Base-by-base conservation (phyloP, 2,329 filamentous ascomycete species). In the Alternaria burnsii region DNA sequence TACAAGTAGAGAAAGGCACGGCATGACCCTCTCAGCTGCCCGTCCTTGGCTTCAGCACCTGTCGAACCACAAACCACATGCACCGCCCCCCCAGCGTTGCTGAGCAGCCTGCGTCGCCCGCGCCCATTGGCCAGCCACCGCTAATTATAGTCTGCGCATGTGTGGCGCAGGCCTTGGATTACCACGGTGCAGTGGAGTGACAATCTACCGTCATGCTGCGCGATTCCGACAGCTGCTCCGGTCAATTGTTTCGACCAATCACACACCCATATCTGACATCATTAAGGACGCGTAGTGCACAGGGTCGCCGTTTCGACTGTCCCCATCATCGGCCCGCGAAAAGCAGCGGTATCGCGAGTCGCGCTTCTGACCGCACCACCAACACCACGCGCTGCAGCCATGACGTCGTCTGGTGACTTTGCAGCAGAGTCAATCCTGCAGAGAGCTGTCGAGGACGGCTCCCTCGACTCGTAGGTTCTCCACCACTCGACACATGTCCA, bases 391-490 rank as follows among this genome's bases (percentile, higher is more conserved):
- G 46, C 54, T 11, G 22, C 58, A 65, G 62, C 38, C 62, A 71
- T 71, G 69, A 59, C 66, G 62, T 67, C 66, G 62, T 67, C 67
- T 54, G 63, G 67, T 67, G 55, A 57, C 57, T 59, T 26, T 34
- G 24, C 61, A 77, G 75, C 70, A 70, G 85, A 88, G 69, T 80
- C 82, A 65, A 77, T 86, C 52, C 81, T 89, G 44, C 82, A 86
- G 69, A 74, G 79, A 59, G 85, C 85, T 66, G 87, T 86, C 72
- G 82, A 82, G 71, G 84, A 87, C 75, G 87, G 87, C 70, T 80
- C 82, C 52, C 83, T 89, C 69, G 84, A 88, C 66, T 80, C 84
- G 87, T 89, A 82, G 68, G 84, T 73, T 55, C 63, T 54, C 64
- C 61, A 36, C n/a, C 18, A 18, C 16, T 16, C 28, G 57, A 30